These are phyloP conservation scores for Alternaria brassicicola DNA, from an alignment of 2,329 filamentous ascomycete species.

Conservation along the genomic window DNA sequence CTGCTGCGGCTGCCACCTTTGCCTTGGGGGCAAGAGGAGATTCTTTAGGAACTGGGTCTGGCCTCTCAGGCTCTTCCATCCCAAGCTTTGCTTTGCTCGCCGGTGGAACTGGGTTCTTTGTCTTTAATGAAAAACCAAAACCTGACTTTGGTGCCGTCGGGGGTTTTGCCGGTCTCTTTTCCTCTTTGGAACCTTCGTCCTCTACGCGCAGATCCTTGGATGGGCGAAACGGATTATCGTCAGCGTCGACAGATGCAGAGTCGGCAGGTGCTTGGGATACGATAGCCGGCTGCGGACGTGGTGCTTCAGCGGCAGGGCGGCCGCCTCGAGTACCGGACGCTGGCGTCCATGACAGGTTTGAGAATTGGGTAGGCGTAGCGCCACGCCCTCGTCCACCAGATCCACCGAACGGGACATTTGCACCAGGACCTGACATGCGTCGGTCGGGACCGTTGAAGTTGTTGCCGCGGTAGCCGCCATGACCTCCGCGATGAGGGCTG, in stretches of 20 bases:
- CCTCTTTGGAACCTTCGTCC: constrained; percentile 62
- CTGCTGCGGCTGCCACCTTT: constrained; percentile 47
- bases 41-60: constrained; percentile 48
- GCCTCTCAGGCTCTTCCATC: constrained; percentile 45
- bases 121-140: constrained; percentile 93
- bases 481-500: constrained; percentile 59
- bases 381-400: constrained; percentile 60
- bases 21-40: constrained; percentile 49
- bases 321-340: constrained; percentile 61
- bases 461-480: constrained; percentile 63
- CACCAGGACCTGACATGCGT: constrained; percentile 54
- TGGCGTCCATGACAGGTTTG: constrained; percentile 75
- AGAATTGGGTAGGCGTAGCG: constrained; percentile 59
- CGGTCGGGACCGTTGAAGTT: constrained; percentile 53
- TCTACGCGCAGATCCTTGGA: constrained; percentile 70
- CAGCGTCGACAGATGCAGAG: constrained; percentile 55
- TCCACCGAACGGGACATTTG: constrained; percentile 47
- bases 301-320: constrained; percentile 50
- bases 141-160: constrained; percentile 59
- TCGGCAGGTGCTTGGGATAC: constrained; percentile 21
- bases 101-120: constrained; percentile 63
- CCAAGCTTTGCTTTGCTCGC: constrained; percentile 59
- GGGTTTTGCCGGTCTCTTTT: constrained; percentile 60
- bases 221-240: constrained; percentile 66
- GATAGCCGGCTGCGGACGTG: constrained; percentile 33